These are phyloP conservation scores for Pleurotus citrinopileatus DNA, from an alignment of 768 basidiomycete species.

Conservation along the genomic window DNA sequence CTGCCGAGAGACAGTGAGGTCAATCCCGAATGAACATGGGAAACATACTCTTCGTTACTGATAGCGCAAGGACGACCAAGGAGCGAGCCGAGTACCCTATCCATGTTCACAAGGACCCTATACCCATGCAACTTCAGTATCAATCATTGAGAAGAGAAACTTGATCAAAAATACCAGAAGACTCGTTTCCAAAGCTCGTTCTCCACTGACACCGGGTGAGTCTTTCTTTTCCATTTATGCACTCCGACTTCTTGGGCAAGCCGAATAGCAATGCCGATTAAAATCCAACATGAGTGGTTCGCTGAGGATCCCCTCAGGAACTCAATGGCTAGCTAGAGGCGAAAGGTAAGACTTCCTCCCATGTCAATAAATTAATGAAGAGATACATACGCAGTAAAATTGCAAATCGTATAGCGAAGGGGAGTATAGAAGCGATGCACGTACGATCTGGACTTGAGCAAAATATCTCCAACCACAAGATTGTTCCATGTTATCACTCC, in stretches of 20 bases:
- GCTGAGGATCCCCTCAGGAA: constrained; percentile 47
- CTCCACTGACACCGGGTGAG: constrained; percentile 41
- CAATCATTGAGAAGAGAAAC: background rate
- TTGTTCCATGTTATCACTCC: constrained; percentile 32
- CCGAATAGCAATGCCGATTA: constrained; percentile 64
- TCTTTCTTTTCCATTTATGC: constrained; percentile 44
- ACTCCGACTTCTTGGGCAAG: constrained; percentile 75
- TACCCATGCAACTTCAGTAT: background rate
- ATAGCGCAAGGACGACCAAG: constrained; percentile 72
- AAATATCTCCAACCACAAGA: constrained; percentile 66
- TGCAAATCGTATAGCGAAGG: constrained; percentile 75
- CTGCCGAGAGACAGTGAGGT: constrained; percentile 40
- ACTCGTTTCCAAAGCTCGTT: constrained; percentile 75
- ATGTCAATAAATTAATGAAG: background rate
- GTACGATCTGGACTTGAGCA: constrained; percentile 60
- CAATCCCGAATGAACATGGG: background rate
- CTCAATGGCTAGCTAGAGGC: constrained; percentile 44
- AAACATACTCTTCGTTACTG: constrained; percentile 69
- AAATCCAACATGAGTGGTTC: constrained; percentile 58
- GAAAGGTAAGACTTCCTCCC: too few species aligned
- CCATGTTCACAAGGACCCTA: constrained; percentile 50
- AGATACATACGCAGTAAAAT: constrained; percentile 51
- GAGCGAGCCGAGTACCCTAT: constrained; percentile 42
- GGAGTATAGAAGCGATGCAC: constrained; percentile 53
- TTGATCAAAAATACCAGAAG: constrained; percentile 45